These are phyloP conservation scores for Carallia pectinifolia DNA, from an alignment of 345 rosid genomes.

Conservation along the genomic window DNA sequence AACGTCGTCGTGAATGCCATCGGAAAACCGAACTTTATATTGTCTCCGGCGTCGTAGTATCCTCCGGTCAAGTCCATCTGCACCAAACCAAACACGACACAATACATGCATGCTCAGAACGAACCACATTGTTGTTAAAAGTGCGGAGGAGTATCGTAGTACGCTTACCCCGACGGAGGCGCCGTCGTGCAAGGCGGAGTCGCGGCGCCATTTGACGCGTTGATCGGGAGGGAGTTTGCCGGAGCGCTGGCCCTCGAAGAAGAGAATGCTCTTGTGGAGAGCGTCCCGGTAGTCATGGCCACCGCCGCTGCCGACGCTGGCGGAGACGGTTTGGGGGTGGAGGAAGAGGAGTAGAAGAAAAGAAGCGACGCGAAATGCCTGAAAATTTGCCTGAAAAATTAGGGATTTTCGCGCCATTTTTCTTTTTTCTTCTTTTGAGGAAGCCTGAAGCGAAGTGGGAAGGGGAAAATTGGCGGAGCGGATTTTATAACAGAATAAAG, in stretches of 20 bases:
- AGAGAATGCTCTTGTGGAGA: conserved; percentile 35
- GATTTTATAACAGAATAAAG: conserved; percentile 54
- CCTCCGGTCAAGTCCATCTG: conserved; percentile 36
- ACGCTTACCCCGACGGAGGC: conserved; percentile 22
- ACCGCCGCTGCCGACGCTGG: conserved; percentile 20
- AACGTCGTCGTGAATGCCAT: conserved; percentile 39
- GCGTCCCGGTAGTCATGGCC: conserved; percentile 27
- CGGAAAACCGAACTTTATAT: conserved; percentile 37
- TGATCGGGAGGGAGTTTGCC: conserved; percentile 34
- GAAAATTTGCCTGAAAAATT: conserved; percentile 19
- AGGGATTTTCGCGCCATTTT: conserved; percentile 73
- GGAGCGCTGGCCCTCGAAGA: conserved; percentile 23
- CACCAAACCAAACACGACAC: not conserved
- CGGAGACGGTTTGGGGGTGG: not conserved
- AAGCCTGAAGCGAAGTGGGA: not conserved
- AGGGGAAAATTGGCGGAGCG: conserved; percentile 15
- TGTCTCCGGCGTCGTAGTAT: conserved; percentile 38
- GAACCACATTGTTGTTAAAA: not conserved
- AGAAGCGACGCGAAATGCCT: conserved; percentile 17
- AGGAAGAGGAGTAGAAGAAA: conserved; percentile 31
- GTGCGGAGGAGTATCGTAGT: not conserved
- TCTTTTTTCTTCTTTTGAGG: conserved; percentile 15
- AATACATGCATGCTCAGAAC: not conserved
- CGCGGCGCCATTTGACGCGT: conserved; percentile 28
- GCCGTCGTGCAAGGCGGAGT: conserved; percentile 36